Evolutionary conservation across 495 filamentous ascomycete species (phyloP).

Genomic region (Penicillium coffeae): DNA sequence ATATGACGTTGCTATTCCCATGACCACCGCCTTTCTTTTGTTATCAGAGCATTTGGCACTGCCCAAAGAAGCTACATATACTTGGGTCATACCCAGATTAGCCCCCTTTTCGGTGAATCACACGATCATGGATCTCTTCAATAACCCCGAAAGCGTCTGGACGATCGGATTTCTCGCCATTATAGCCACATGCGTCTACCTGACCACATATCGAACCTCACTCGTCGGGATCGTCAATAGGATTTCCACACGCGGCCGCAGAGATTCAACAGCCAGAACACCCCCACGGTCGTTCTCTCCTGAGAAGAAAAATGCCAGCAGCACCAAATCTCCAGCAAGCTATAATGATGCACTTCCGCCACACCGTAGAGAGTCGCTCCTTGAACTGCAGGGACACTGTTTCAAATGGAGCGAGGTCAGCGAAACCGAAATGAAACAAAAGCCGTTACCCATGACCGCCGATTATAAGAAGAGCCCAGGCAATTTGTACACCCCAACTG

Average conservation of each 20-base stretch:
- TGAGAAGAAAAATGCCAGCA: slow-evolving; percentile 34
- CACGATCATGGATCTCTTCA: slow-evolving; percentile 10
- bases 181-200: slow-evolving; percentile 20
- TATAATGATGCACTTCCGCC: slow-evolving; percentile 55
- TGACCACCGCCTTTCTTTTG: too few relatives aligned
- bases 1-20: too few relatives aligned
- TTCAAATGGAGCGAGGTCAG: slow-evolving; percentile 23
- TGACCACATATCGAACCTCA: slow-evolving; percentile 6
- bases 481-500: slow-evolving; percentile 51
- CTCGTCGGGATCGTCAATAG: slow-evolving; percentile 12
- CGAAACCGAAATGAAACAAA: slow-evolving; percentile 29
- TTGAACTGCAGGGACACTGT: slow-evolving; percentile 18
- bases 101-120: not conserved
- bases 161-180: slow-evolving; percentile 21
- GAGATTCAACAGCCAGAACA: slow-evolving; percentile 42
- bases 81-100: not conserved
- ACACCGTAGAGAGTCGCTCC: slow-evolving; percentile 49
- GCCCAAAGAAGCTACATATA: not conserved
- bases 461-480: slow-evolving; percentile 38
- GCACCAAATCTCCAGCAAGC: slow-evolving; percentile 23
- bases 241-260: slow-evolving; percentile 28
- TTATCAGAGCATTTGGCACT: too few relatives aligned
- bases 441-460: slow-evolving; percentile 41
- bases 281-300: slow-evolving; percentile 58
- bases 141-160: slow-evolving; percentile 19